phyloP scores from a whole-genome alignment of 1,139 yeast genomes.

The Candida dubliniensis region DNA sequence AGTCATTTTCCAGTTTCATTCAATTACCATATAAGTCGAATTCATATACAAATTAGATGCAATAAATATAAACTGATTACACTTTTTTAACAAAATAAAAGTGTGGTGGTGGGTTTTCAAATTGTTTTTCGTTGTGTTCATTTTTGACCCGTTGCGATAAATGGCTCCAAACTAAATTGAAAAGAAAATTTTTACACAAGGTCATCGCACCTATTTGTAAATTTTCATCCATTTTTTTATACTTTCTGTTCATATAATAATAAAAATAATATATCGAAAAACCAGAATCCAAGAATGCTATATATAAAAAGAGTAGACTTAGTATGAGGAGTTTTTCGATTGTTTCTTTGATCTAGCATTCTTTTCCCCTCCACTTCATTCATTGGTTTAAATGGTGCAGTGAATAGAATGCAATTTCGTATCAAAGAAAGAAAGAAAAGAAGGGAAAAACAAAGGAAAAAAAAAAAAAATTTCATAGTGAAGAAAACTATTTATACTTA shows the following conservation, averaged over 20 bases:
- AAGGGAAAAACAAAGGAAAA: slow-evolving; percentile 5
- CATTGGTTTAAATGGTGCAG: slow-evolving; percentile 52
- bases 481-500: background rate
- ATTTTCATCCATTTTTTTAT: background rate
- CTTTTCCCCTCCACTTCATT: slow-evolving; percentile 53
- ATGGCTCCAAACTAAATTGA: no score
- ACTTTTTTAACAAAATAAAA: no score
- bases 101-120: no score
- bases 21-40: no score
- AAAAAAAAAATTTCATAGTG: slow-evolving; percentile 1
- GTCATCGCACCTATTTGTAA: no score
- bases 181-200: no score
- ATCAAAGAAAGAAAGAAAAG: slow-evolving; percentile 32
- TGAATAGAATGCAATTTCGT: slow-evolving; percentile 59
- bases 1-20: no score
- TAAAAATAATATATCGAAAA: slow-evolving; percentile 28
- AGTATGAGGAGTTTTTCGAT: slow-evolving; percentile 43
- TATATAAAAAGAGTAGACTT: slow-evolving; percentile 22
- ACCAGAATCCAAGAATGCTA: slow-evolving; percentile 39
- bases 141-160: no score
- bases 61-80: no score
- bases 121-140: no score
- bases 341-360: slow-evolving; percentile 28
- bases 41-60: no score
- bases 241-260: background rate